These are phyloP conservation scores for Stephania japonica DNA, from an alignment of 164 flowering plant species.

Conservation along the genomic window DNA sequence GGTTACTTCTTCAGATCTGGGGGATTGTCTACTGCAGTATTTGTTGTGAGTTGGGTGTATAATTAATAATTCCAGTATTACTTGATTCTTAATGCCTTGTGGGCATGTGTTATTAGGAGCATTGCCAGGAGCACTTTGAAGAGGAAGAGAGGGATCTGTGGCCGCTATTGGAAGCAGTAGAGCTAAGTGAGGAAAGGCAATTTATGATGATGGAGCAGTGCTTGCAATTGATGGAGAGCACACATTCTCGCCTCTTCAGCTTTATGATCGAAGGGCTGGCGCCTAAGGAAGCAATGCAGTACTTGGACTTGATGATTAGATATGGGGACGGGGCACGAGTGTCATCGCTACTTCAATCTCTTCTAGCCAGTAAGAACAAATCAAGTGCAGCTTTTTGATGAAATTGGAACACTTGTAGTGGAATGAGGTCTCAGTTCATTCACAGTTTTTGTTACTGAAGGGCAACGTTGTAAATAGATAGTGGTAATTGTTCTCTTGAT, in stretches of 20 bases:
- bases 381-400: neutral
- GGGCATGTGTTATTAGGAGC: conserved; percentile 3
- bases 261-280: conserved; percentile 56
- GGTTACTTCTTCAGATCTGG: no score
- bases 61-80: no score
- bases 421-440: no score
- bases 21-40: no score
- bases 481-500: neutral
- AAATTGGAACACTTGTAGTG: neutral
- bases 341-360: conserved; percentile 12
- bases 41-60: no score
- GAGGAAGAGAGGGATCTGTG: conserved; percentile 60
- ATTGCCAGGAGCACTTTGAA: conserved; percentile 53
- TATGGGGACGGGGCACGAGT: conserved; percentile 23
- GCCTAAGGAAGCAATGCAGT: conserved; percentile 59
- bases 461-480: neutral
- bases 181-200: conserved; percentile 36
- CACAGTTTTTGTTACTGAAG: no score
- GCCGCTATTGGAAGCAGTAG: conserved; percentile 57
- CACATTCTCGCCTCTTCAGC: conserved; percentile 53
- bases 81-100: no score
- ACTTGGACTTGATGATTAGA: conserved; percentile 41
- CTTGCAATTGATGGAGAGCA: conserved; percentile 50
- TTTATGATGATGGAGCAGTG: conserved; percentile 37
- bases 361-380: neutral